Percentiles rank a stretch among this genome's conserved stretches.
phyloP scores from a whole-genome alignment of 2,329 filamentous ascomycete genomes.

The Fusarium multiceps region DNA sequence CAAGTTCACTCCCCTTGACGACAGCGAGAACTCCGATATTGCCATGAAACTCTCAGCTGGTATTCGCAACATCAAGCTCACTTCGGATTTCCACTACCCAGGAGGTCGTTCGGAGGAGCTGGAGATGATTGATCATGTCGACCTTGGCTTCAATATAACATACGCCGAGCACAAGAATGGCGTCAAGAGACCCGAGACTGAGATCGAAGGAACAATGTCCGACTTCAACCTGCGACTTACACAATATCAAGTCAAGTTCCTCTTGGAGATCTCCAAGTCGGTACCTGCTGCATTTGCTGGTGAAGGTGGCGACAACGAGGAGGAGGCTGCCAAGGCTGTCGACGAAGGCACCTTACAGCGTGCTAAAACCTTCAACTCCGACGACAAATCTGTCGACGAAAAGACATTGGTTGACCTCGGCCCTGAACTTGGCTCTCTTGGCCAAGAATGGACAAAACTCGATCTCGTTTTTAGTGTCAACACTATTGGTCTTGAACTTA shows the following conservation, averaged over 20 bases:
- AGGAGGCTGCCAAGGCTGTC: conserved; percentile 80
- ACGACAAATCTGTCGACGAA: conserved; percentile 50
- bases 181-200: conserved; percentile 85
- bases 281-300: conserved; percentile 86
- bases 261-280: conserved; percentile 86
- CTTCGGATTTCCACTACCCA: conserved; percentile 86
- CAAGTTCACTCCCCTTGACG: conserved; percentile 86
- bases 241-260: conserved; percentile 89
- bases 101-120: conserved; percentile 81
- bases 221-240: conserved; percentile 91
- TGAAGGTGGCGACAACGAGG: conserved; percentile 75
- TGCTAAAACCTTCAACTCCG: conserved; percentile 55
- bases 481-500: conserved; percentile 87
- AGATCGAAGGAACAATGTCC: conserved; percentile 92
- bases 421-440: conserved; percentile 76
- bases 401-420: conserved; percentile 64
- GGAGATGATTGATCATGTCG: conserved; percentile 96
- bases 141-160: conserved; percentile 90
- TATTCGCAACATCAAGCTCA: conserved; percentile 90
- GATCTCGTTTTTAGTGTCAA: conserved; percentile 91
- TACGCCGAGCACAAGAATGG: conserved; percentile 87
- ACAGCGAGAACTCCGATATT: conserved; percentile 76
- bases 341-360: conserved; percentile 65
- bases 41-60: conserved; percentile 92
- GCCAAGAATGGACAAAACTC: conserved; percentile 88